Conservation (phyloP, 1,284 basidiomycete genomes). For the Phellopilus nigrolimitatus region DNA sequence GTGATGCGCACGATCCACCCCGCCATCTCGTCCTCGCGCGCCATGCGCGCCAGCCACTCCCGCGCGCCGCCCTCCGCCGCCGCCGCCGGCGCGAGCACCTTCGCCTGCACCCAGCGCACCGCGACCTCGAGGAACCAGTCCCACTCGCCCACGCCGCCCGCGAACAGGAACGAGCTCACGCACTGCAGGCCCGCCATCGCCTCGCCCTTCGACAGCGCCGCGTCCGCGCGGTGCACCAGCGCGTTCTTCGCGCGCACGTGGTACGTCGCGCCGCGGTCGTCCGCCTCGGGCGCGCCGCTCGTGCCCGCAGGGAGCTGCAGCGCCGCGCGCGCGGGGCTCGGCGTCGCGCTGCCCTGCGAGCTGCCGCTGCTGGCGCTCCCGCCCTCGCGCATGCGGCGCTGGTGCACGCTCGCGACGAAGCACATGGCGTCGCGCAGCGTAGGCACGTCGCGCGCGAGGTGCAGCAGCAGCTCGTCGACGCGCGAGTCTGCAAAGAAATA, state of each 20-base stretch:
- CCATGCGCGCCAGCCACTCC: neutral
- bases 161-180: slow-evolving; percentile 69
- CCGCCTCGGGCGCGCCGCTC: neutral
- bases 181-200: slow-evolving; percentile 74
- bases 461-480: slow-evolving; percentile 38
- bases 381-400: slow-evolving; percentile 30
- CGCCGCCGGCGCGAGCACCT: slow-evolving; percentile 36
- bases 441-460: slow-evolving; percentile 40
- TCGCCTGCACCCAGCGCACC: slow-evolving; percentile 45
- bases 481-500: slow-evolving; percentile 57
- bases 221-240: neutral
- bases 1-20: slow-evolving; percentile 75
- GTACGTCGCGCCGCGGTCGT: slow-evolving; percentile 3
- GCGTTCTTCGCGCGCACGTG: neutral
- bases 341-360: slow-evolving; percentile 11
- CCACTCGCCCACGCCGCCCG: slow-evolving; percentile 67
- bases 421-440: slow-evolving; percentile 49
- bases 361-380: slow-evolving; percentile 21
- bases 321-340: neutral
- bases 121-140: slow-evolving; percentile 57
- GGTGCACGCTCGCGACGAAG: slow-evolving; percentile 51
- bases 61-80: slow-evolving; percentile 21
- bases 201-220: slow-evolving; percentile 30
- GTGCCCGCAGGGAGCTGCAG: neutral
- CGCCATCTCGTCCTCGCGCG: slow-evolving; percentile 23